phyloP scores from a whole-genome alignment of 352 stramenopile genomes.

The Saprolegnia diclina region DNA sequence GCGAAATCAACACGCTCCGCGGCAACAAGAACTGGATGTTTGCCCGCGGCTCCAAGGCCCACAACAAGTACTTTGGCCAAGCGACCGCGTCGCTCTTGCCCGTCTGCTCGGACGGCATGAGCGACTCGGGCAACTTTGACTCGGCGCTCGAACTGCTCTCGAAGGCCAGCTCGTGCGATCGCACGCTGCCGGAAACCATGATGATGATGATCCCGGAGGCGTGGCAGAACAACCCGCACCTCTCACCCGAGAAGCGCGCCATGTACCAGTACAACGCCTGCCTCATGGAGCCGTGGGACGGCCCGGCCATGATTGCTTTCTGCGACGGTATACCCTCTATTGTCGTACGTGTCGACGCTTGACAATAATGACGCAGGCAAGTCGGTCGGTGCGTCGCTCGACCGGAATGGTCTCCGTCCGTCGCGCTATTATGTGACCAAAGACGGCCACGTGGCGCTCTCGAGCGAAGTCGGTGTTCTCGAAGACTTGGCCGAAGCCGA shows the following conservation, averaged over 20 bases:
- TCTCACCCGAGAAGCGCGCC: constrained; percentile 89
- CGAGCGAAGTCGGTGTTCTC: constrained; percentile 93
- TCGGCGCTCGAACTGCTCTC: constrained; percentile 92
- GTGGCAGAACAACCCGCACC: constrained; percentile 93
- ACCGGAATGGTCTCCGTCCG: constrained; percentile 94
- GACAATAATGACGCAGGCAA: constrained; percentile 34
- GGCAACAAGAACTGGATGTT: constrained; percentile 99
- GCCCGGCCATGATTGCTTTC: constrained; percentile 97
- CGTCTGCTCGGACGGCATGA: constrained; percentile 92
- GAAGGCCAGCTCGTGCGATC: constrained; percentile 84
- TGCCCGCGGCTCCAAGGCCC: constrained; percentile 84
- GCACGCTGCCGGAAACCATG: constrained; percentile 91
- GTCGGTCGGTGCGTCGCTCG: constrained; percentile 95
- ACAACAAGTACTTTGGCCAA: constrained; percentile 88
- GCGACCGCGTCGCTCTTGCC: constrained; percentile 89
- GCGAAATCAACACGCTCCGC: constrained; percentile 97
- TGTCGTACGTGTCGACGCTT: constrained; percentile 29
- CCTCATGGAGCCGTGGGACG: constrained; percentile 98
- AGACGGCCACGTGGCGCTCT: constrained; percentile 93
- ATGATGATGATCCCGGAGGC: constrained; percentile 99
- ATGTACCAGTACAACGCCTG: constrained; percentile 98
- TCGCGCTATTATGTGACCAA: constrained; percentile 96
- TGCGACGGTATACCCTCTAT: constrained; percentile 60
- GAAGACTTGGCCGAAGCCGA: constrained; percentile 85
- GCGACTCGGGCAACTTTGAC: constrained; percentile 96